Base-by-base conservation (phyloP, 345 rosid genomes). In the Trapa bicornis region DNA sequence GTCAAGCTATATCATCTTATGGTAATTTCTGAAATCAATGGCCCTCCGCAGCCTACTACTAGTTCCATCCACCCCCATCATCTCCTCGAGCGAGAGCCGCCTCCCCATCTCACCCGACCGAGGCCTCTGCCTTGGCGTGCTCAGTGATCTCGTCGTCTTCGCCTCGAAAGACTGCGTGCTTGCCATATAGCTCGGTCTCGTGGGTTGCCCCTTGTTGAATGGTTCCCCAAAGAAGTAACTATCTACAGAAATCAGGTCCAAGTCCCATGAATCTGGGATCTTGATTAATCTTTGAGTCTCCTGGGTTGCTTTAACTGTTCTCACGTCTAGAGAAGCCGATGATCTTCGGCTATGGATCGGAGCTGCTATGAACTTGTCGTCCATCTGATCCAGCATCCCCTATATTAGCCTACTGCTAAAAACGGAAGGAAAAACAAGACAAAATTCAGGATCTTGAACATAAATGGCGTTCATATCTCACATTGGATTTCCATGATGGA, bases 101-200 rank as follows among this genome's bases (percentile, higher is more conserved):
- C 78, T 83, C 61, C 47, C 42, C 0, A 75, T 72, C 47, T 70
- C 82, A 2, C 76, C 65, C 66, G 72, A 53, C 47, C 81, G 90
- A 1, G 92, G 96, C 77, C 99, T 85, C 63, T 89, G 97, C 75
- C 81, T 84, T 3, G 99, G 99, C 22, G 96, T 92, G 66, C 96
- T 91, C 43, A 77, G 81, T 3, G 96, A 86, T 78, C 97, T 85
- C 79, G 79, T 85, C 79, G 79, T 71, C 65, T 91, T 94, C 0
- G 99, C 96, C 73, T 78, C 85, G 73, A 84, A 94, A 15, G 93
- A 89, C 65, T 84, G 82, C 32, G 99, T 94, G 57, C 77, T 86
- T 1, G 96, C 87, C 97, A 94, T 91, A 65, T 91, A 94, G 58
- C 77, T 86, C 0, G 96, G 43, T 41, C 43, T 41, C 43, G 7